phyloP scores from a whole-genome alignment of 352 stramenopile species.

The Pythium sp. region DNA sequence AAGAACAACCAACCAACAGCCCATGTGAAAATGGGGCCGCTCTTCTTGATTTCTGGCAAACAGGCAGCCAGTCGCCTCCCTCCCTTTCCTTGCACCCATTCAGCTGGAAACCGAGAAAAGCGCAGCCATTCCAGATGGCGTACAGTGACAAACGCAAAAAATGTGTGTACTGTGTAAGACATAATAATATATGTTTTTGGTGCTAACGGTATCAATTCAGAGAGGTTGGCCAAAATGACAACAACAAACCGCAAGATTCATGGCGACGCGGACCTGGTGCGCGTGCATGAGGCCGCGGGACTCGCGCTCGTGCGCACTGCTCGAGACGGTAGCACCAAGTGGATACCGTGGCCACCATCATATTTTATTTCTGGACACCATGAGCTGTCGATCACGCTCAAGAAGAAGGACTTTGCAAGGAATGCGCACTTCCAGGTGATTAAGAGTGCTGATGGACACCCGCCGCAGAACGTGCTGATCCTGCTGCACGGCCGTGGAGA shows the following conservation, averaged over 20 bases:
- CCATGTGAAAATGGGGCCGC: neutral
- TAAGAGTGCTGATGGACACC: conserved; percentile 15
- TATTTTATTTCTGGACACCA: neutral
- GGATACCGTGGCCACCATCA: conserved; percentile 21
- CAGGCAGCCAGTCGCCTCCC: neutral
- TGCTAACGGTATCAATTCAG: neutral
- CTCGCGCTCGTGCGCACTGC: conserved; percentile 25
- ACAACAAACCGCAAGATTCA: neutral
- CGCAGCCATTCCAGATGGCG: conserved; percentile 1
- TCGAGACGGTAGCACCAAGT: conserved; percentile 18
- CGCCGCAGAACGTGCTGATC: conserved; percentile 54
- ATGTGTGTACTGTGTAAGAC: neutral
- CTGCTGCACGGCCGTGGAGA: conserved; percentile 65
- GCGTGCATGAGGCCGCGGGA: conserved; percentile 24
- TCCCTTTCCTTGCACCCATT: neutral
- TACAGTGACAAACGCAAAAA: neutral
- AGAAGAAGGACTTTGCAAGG: conserved; percentile 13
- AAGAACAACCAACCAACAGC: neutral
- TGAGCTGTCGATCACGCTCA: conserved; percentile 21
- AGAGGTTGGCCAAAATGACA: neutral
- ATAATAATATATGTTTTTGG: neutral
- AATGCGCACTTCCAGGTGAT: conserved; percentile 28
- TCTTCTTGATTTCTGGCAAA: neutral
- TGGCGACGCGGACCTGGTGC: conserved; percentile 11
- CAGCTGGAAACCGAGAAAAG: conserved; percentile 7